Base-by-base conservation (phyloP, 345 rosid species). In the Litchi chinensis region DNA sequence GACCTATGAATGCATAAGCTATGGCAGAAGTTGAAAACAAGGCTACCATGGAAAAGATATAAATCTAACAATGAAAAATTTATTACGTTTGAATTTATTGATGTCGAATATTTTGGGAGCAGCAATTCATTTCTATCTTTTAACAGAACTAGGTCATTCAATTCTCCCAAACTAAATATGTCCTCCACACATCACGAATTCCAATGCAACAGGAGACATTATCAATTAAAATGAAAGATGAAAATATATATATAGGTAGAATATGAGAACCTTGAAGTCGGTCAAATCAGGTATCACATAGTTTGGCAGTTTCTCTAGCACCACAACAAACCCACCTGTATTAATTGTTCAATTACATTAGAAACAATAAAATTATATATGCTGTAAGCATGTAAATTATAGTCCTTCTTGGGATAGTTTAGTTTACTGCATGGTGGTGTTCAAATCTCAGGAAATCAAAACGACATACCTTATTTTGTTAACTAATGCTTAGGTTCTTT, bases 281-380 rank as follows among this genome's bases (percentile, higher is more conserved):
- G 97, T 91, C 81, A 93, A 87, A 84, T 90, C 93, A 76, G 95
- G 94, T 76, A 91, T 92, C 0, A 91, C 83, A 65, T 93, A 93
- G 80, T 90, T 90, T 32, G 95, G 97, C 83, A 93, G 84, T 84
- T 93, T 95, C 85, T 90, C 91, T 50, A 81, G 94, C 89, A 90
- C 76, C 81, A 95, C 80, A 71, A 92, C 91, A 68, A 92, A 91
- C 64, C 98, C 93, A 82, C 97, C 94, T 88, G 87, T 87, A 82
- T 71, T 66, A 68, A 37, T 62, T 40, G 40, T 64, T 78, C 21
- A 43, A 46, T 68, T 63, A 80, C 28, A 56, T 18, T 28, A 21
- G 50, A 65, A 74, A 65, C 68, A 74, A 79, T 18, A 21, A 7
- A 54, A 32, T 59, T 10, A 65, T 8, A 22, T 52, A 72, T 7